Conservation (phyloP, 345 rosid species). For the Mangifera indica region DNA sequence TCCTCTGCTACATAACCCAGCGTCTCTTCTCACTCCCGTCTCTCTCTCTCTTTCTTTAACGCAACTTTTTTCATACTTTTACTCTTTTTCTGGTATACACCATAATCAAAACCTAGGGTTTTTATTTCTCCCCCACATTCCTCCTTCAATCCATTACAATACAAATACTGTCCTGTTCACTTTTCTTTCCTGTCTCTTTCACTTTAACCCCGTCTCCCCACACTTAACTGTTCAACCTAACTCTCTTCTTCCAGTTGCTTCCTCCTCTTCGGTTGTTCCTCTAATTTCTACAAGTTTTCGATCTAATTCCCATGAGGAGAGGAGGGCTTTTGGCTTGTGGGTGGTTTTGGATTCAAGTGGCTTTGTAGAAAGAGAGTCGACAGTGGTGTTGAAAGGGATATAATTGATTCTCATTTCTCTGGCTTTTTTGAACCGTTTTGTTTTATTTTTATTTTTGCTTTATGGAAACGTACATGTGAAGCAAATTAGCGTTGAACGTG, state of each 20-base stretch:
- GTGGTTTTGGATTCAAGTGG: background rate
- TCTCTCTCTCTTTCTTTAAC: background rate
- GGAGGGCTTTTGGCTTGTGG: background rate
- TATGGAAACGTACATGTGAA: conserved; percentile 54
- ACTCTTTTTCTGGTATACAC: background rate
- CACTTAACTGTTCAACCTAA: background rate
- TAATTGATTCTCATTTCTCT: conserved; percentile 14
- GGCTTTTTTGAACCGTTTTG: conserved; percentile 1
- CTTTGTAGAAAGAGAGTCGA: conserved; percentile 2
- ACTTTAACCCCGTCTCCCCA: background rate
- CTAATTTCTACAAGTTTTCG: background rate
- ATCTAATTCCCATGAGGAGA: background rate
- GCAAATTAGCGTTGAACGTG: conserved; percentile 56
- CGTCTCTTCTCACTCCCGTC: background rate
- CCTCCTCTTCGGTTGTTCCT: background rate
- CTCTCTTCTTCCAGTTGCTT: background rate
- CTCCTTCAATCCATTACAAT: background rate
- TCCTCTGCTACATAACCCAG: background rate
- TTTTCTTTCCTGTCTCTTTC: background rate
- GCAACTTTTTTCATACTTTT: conserved; percentile 13
- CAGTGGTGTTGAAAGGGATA: conserved; percentile 11
- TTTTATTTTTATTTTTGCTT: conserved; percentile 9
- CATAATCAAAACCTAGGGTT: conserved; percentile 13
- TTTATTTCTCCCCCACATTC: background rate
- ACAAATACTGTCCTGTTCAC: background rate